Evolutionary conservation across 345 rosid genomes (phyloP), one percentile per base, ranked within the genome.

Genomic region (Brassica incana): DNA sequence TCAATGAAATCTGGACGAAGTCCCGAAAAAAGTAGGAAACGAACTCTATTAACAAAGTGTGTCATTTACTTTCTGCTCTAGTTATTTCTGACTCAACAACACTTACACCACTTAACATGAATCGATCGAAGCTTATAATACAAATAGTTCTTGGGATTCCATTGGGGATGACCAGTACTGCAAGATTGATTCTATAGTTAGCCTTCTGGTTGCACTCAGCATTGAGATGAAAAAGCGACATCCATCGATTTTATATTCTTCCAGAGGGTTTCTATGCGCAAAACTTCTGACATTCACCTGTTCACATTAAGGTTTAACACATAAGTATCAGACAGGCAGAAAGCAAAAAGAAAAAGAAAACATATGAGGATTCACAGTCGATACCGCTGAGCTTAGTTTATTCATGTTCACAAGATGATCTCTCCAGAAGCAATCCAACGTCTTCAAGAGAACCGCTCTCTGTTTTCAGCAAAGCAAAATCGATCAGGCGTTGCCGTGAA

Each of bases 181-280:
- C 83, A 88, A 74, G 81, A 94, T 91, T 66, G 95, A 85, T 82
- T 90, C 97, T 32, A 92, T 84, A 0, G 96, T 90, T 76, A 94
- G 81, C 80, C 97, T 94, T 78, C 97, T 80, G 16, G 97, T 92
- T 65, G 97, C 95, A 66, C 97, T 90, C 32, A 94, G 89, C 98
- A 94, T 94, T 50, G 97, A 92, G 86, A 94, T 94, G 86, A 94
- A 94, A 85, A 92, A 94, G 15, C 97, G 88, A 74, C 93, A 92
- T 18, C 98, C 98, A 56, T 94, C 98, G 43, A 94, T 94, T 84
- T 94, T 94, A 83, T 94, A 94, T 79, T 94, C 98, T 87, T 94
- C 98, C 3, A 92, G 98, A 82, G 98, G 98, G 85, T 94, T 92
- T 74, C 98, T 88, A 83, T 92, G 97, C 54, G 97, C 98, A 75